Base-by-base conservation (phyloP, 2,329 filamentous ascomycete genomes). In the Hypoxylon sp. region DNA sequence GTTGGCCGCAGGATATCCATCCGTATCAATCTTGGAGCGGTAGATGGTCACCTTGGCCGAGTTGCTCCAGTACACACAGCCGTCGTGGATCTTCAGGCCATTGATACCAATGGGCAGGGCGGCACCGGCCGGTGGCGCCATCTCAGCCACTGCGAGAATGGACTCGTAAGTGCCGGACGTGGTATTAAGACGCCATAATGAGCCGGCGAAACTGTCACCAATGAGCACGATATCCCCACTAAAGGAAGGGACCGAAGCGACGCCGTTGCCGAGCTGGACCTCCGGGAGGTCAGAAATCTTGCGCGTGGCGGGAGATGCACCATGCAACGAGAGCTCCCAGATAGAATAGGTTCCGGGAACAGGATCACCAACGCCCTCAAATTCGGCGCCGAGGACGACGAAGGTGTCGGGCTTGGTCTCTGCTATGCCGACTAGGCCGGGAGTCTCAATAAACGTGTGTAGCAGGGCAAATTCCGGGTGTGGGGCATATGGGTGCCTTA, bases 341-440 rank as follows among this genome's bases (percentile, higher is more conserved):
- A 73, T 43, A 4, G 69, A 55, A 11, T 53, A 61, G 17, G 59
- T 48, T 1, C 66, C 63, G 2, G 67, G 56, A 4, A 71, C 64
- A 3, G 72, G 63, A 10, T 60, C 45, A 5, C 65, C 59, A 7
- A 25, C 32, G 41, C 46, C 51, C 11, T 14, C 13, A 62, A 68
- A 68, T n/a, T 66, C 17, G 7, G 58, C 61, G 1, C 65, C 62
- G 4, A 75, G 60, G 2, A 75, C 25, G 41, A 72, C 73, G 36
- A 72, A 77, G 3, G 62, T 61, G 49, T 75, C 74, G 19, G 63
- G 57, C 6, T 41, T 53, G 2, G 73, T 72, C 69, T 80, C 78
- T 3, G 76, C 73, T 64, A 80, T 79, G 28, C 79, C 79, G 17
- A 74, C 50, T 5, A 77, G 69, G 10, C 74, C 73, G 10, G 72